Evolutionary conservation across 1,139 yeast genomes (phyloP).

Genomic region (Kodamaea suecica): DNA sequence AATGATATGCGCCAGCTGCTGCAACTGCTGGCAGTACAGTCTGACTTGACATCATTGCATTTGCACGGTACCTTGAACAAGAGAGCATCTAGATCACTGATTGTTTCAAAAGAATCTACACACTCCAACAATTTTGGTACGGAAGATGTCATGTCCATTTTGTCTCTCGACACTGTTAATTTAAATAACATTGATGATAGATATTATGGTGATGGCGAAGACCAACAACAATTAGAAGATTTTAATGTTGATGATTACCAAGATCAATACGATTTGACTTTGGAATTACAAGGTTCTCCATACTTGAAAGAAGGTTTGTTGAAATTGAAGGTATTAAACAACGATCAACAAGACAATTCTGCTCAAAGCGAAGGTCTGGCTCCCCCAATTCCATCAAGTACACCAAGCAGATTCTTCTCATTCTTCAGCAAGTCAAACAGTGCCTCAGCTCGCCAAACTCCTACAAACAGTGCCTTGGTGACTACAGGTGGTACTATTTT

Average conservation of each 20-base stretch:
- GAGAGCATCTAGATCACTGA: constrained; percentile 36
- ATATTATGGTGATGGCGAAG: constrained; percentile 12
- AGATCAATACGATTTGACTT: constrained; percentile 54
- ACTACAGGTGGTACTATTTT: constrained; percentile 11
- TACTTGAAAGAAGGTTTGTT: constrained; percentile 77
- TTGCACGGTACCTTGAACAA: constrained; percentile 20
- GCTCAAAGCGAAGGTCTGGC: constrained; percentile 22
- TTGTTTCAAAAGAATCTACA: constrained; percentile 30
- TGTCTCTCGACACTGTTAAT: constrained; percentile 36
- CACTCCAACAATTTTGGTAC: constrained; percentile 14
- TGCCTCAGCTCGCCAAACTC: constrained; percentile 6
- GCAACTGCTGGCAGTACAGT: neutral
- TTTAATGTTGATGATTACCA: constrained; percentile 44
- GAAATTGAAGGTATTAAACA: constrained; percentile 45
- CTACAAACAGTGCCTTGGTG: constrained; percentile 7
- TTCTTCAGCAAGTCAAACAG: constrained; percentile 20
- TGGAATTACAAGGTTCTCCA: constrained; percentile 71
- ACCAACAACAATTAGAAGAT: constrained; percentile 29
- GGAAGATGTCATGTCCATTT: constrained; percentile 38
- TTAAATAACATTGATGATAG: constrained; percentile 14
- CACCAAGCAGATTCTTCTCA: constrained; percentile 23
- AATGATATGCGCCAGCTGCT: constrained; percentile 1
- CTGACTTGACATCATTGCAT: constrained; percentile 1
- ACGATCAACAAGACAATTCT: constrained; percentile 34
- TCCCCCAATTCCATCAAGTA: constrained; percentile 15